phyloP scores from a whole-genome alignment of 1,139 yeast species.

The Geotrichum carabidarum region DNA sequence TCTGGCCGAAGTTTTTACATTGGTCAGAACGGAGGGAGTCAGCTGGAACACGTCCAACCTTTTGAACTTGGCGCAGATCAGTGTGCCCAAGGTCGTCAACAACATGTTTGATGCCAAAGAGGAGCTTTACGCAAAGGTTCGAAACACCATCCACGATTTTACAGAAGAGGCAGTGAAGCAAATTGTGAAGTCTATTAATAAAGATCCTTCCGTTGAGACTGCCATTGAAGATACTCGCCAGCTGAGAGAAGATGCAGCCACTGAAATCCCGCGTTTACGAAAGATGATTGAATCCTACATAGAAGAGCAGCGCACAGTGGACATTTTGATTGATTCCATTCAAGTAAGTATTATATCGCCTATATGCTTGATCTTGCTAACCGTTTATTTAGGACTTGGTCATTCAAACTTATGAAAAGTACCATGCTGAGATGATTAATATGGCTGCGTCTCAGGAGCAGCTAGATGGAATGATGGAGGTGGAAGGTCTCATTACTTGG shows the following conservation, averaged over 20 bases:
- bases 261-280: slow-evolving; percentile 53
- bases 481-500: slow-evolving; percentile 49
- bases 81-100: slow-evolving; percentile 78
- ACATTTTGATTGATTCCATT: slow-evolving; percentile 52
- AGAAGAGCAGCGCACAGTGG: slow-evolving; percentile 44
- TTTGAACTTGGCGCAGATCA: slow-evolving; percentile 56
- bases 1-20: slow-evolving; percentile 49
- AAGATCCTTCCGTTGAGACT: slow-evolving; percentile 28
- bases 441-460: slow-evolving; percentile 23
- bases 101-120: slow-evolving; percentile 80
- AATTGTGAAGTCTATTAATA: slow-evolving; percentile 36
- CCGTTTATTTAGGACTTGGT: slow-evolving; percentile 41
- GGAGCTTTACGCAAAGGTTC: slow-evolving; percentile 69
- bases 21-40: slow-evolving; percentile 38
- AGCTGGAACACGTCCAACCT: slow-evolving; percentile 41
- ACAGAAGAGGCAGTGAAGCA: slow-evolving; percentile 42
- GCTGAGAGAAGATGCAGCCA: slow-evolving; percentile 46
- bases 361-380: background rate
- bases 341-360: slow-evolving; percentile 32
- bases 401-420: slow-evolving; percentile 46
- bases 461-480: slow-evolving; percentile 32
- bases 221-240: slow-evolving; percentile 38
- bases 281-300: slow-evolving; percentile 47
- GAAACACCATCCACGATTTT: slow-evolving; percentile 64
- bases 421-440: slow-evolving; percentile 36